Percentiles rank a stretch among this genome's conserved stretches.
Evolutionary conservation across 805 yeast genomes (phyloP).

Genomic region (Candida insectorum): DNA sequence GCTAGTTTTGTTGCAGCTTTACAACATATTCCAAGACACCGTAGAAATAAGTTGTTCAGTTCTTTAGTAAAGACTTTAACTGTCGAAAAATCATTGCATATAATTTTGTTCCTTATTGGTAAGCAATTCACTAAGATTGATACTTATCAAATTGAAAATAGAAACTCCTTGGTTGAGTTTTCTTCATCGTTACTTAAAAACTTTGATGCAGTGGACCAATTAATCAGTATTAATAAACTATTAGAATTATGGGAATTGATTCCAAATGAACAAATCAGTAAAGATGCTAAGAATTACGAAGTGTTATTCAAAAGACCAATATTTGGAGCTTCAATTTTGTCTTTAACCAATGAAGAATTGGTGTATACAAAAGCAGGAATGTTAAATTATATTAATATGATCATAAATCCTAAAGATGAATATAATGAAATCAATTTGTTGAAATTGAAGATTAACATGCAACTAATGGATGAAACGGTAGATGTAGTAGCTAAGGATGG

Average conservation of each 20-base stretch:
- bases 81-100: slow-evolving; percentile 59
- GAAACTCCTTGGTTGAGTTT: slow-evolving; percentile 65
- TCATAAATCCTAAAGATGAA: slow-evolving; percentile 20
- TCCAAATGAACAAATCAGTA: slow-evolving; percentile 42
- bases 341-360: slow-evolving; percentile 48
- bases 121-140: slow-evolving; percentile 54
- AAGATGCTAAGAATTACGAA: slow-evolving; percentile 32
- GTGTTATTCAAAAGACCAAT: slow-evolving; percentile 51
- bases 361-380: slow-evolving; percentile 46
- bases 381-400: slow-evolving; percentile 54
- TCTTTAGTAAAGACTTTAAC: slow-evolving; percentile 78
- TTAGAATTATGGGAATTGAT: slow-evolving; percentile 49
- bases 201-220: slow-evolving; percentile 66
- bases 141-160: slow-evolving; percentile 45
- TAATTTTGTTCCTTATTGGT: slow-evolving; percentile 74
- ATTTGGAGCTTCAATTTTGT: slow-evolving; percentile 58
- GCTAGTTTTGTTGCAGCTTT: slow-evolving; percentile 93
- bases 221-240: slow-evolving; percentile 50
- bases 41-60: slow-evolving; percentile 81
- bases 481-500: slow-evolving; percentile 22
- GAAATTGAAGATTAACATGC: slow-evolving; percentile 52
- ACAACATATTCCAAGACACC: slow-evolving; percentile 92
- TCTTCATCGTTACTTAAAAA: slow-evolving; percentile 63
- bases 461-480: slow-evolving; percentile 42
- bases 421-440: slow-evolving; percentile 26